Percentiles rank a stretch among this genome's conserved stretches.
These are phyloP conservation scores for Fomes fomentarius DNA, from an alignment of 1,284 basidiomycete species.

Conservation along the genomic window DNA sequence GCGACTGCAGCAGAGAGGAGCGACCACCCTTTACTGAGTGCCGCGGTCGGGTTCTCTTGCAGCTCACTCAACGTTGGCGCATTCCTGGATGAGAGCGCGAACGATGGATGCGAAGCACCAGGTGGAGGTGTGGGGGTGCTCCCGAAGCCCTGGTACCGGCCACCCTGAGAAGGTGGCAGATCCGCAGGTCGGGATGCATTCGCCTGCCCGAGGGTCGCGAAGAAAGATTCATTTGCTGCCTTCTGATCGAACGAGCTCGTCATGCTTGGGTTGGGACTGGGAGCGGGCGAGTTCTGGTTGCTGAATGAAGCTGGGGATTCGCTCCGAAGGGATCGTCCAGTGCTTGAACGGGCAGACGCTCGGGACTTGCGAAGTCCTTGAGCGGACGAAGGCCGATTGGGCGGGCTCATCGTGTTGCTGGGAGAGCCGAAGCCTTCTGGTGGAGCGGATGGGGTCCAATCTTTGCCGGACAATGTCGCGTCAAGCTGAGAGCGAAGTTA, in stretches of 20 bases:
- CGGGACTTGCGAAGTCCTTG: slow-evolving; percentile 81
- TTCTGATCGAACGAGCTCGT: slow-evolving; percentile 59
- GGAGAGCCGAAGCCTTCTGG: slow-evolving; percentile 45
- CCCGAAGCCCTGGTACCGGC: slow-evolving; percentile 85
- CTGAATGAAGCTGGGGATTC: slow-evolving; percentile 56
- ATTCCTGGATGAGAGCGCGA: slow-evolving; percentile 67
- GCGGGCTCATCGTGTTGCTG: slow-evolving; percentile 40
- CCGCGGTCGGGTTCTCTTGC: slow-evolving; percentile 77
- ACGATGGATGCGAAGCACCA: slow-evolving; percentile 57
- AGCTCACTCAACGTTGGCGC: slow-evolving; percentile 75
- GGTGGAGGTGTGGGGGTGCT: slow-evolving; percentile 63
- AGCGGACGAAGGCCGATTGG: slow-evolving; percentile 61
- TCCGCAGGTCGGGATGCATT: slow-evolving; percentile 74
- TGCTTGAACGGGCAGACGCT: slow-evolving; percentile 58
- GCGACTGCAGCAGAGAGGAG: slow-evolving; percentile 76
- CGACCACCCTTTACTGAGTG: slow-evolving; percentile 86
- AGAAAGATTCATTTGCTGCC: slow-evolving; percentile 76
- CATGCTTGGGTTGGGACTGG: slow-evolving; percentile 37
- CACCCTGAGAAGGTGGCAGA: slow-evolving; percentile 84
- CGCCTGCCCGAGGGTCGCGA: slow-evolving; percentile 68
- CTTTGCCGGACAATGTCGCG: slow-evolving; percentile 65
- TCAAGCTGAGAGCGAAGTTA: slow-evolving; percentile 56
- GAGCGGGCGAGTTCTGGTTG: slow-evolving; percentile 44
- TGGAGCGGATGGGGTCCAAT: slow-evolving; percentile 73
- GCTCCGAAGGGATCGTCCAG: slow-evolving; percentile 47